Evolutionary conservation across 805 yeast species (phyloP).

Genomic region (Ogataea saltuana): DNA sequence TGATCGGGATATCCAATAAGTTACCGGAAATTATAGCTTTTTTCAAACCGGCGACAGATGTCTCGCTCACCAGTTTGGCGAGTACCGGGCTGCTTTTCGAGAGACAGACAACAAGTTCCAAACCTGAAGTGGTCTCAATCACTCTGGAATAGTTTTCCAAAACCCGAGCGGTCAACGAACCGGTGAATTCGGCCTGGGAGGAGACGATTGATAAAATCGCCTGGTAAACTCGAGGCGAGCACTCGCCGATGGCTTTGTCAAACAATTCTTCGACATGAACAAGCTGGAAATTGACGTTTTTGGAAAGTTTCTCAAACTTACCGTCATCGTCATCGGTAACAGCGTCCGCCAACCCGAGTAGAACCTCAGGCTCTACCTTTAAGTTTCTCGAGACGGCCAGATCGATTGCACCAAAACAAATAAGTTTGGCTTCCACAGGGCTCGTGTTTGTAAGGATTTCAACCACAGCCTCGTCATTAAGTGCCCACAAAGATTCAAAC

Average conservation of each 20-base stretch:
- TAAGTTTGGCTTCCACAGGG: background rate
- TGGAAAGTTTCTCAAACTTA: slow-evolving; percentile 1
- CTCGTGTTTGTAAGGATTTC: slow-evolving; percentile 1
- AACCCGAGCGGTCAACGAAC: background rate
- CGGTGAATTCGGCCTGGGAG: slow-evolving; percentile 1
- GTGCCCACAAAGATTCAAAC: slow-evolving; percentile 25
- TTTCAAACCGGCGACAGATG: slow-evolving; percentile 7
- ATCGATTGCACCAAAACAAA: background rate
- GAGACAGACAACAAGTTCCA: slow-evolving; percentile 9
- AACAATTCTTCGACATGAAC: background rate
- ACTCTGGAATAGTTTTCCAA: background rate
- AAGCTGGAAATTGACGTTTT: background rate
- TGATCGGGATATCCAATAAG: slow-evolving; percentile 9
- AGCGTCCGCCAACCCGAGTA: slow-evolving; percentile 4
- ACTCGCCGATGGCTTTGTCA: background rate
- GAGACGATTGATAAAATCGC: background rate
- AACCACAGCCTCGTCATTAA: slow-evolving; percentile 12
- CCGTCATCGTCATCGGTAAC: background rate
- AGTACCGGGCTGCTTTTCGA: background rate
- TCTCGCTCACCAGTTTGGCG: background rate
- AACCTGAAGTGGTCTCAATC: slow-evolving; percentile 6
- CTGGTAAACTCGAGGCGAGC: background rate
- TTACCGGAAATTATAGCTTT: slow-evolving; percentile 5
- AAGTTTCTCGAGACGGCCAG: slow-evolving; percentile 4
- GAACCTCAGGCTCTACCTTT: background rate